A percentile compares a stretch with the other conserved stretches of the same genome.
Evolutionary conservation across 176 grass and related monocot genomes (phyloP).

Genomic region (Triticum dicoccoides): DNA sequence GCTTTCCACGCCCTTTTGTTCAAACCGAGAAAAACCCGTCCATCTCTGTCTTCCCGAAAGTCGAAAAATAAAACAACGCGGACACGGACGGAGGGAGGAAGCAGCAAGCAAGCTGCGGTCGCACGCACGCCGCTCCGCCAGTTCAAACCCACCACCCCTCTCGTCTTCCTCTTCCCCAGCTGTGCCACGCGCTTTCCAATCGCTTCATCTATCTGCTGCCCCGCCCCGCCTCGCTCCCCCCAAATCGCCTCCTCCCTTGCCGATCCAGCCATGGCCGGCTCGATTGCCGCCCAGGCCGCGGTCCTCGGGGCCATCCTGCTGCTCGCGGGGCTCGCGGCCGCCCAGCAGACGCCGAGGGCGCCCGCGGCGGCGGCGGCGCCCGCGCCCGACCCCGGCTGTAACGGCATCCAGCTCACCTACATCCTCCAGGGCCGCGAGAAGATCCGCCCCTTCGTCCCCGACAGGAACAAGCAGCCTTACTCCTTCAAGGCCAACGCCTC

Average conservation of each 20-base stretch:
- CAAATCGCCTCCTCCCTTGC: neutral
- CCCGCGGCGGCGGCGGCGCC: slow-evolving; percentile 44
- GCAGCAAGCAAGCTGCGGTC: slow-evolving; percentile 31
- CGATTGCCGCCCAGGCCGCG: neutral
- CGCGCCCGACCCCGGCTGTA: slow-evolving; percentile 61
- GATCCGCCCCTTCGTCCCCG: slow-evolving; percentile 66
- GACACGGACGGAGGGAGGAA: neutral
- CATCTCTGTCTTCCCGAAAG: neutral
- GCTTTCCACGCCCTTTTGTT: slow-evolving; percentile 46
- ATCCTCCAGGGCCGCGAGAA: slow-evolving; percentile 6
- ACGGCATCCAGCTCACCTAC: slow-evolving; percentile 75
- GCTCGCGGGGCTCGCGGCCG: slow-evolving; percentile 34
- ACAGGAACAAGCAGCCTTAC: slow-evolving; percentile 69
- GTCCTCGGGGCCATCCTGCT: slow-evolving; percentile 35
- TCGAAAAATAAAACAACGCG: neutral
- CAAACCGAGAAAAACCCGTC: slow-evolving; percentile 13
- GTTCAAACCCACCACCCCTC: slow-evolving; percentile 55
- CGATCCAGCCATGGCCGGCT: slow-evolving; percentile 46
- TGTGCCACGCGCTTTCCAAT: slow-evolving; percentile 65
- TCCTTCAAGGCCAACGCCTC: slow-evolving; percentile 57
- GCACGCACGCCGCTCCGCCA: slow-evolving; percentile 36
- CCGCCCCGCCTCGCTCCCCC: neutral
- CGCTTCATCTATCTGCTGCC: slow-evolving; percentile 45
- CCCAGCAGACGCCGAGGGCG: neutral
- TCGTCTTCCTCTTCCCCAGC: slow-evolving; percentile 14